Evolutionary conservation across 2,329 filamentous ascomycete genomes (phyloP).

Genomic region (Aspergillus niger): DNA sequence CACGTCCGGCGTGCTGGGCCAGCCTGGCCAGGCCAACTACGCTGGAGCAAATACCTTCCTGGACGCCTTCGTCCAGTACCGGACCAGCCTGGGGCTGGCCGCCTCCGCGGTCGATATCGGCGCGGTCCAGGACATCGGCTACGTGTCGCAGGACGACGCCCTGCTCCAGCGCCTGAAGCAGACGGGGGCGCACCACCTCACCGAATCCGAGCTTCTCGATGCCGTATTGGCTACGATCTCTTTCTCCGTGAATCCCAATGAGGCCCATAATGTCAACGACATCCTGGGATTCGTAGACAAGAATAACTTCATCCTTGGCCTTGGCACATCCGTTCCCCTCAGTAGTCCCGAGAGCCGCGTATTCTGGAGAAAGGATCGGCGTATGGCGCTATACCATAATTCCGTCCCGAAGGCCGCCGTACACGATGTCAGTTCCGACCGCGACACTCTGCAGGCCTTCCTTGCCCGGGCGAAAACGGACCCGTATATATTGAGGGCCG

Average conservation of each 20-base stretch:
- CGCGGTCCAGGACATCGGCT: constrained; percentile 23
- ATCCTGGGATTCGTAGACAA: neutral
- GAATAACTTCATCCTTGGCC: neutral
- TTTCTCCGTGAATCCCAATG: neutral
- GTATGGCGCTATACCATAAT: constrained; percentile 15
- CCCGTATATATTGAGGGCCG: neutral
- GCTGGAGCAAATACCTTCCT: constrained; percentile 42
- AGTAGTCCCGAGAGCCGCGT: neutral
- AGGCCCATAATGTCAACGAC: neutral
- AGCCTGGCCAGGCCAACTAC: constrained; percentile 38
- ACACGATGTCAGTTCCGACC: neutral
- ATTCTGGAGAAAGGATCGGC: constrained; percentile 7
- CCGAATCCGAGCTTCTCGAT: neutral
- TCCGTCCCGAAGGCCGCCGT: neutral
- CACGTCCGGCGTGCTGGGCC: constrained; percentile 33
- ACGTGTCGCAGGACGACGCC: neutral
- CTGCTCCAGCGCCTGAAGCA: neutral
- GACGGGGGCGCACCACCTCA: neutral
- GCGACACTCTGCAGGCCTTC: neutral
- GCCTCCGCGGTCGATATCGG: constrained; percentile 26
- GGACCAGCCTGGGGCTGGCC: constrained; percentile 22
- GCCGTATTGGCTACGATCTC: neutral
- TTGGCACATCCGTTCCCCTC: neutral
- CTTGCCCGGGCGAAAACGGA: neutral
- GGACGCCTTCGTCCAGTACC: constrained; percentile 32